Conservation (phyloP, 2,329 filamentous ascomycete species). For the Colletotrichum liaoningense region DNA sequence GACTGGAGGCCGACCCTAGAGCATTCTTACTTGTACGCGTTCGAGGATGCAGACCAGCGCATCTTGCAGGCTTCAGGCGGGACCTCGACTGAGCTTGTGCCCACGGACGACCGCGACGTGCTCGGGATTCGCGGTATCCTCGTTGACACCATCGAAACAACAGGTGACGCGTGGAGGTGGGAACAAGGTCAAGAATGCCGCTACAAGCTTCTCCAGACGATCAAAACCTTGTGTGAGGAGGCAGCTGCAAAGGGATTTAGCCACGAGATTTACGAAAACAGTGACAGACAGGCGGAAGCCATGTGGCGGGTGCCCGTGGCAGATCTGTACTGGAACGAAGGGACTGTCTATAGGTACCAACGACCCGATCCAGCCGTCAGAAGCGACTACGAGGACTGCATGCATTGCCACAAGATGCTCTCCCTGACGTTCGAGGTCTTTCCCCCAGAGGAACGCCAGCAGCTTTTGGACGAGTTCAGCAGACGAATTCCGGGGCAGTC, state of each 20-base stretch:
- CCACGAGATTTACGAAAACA: background rate
- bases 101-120: background rate
- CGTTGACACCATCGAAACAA: conserved; percentile 30
- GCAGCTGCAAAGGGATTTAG: background rate
- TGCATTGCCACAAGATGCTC: background rate
- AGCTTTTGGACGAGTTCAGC: background rate
- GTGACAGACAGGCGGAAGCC: conserved; percentile 7
- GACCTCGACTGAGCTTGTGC: background rate
- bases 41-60: conserved; percentile 10
- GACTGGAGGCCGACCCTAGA: conserved; percentile 45
- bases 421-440: background rate
- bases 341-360: background rate
- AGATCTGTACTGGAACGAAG: conserved; percentile 17
- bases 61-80: conserved; percentile 4
- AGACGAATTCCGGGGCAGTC: background rate
- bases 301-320: conserved; percentile 29
- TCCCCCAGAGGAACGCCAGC: background rate
- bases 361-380: background rate
- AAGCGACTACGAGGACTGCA: conserved; percentile 17
- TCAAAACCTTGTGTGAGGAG: conserved; percentile 8
- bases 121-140: conserved; percentile 26
- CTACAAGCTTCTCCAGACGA: background rate
- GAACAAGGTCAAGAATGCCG: background rate
- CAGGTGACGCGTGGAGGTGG: conserved; percentile 20
- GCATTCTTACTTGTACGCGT: conserved; percentile 5